Conservation (phyloP, 2,329 filamentous ascomycete species). For the Beauveria sp. region DNA sequence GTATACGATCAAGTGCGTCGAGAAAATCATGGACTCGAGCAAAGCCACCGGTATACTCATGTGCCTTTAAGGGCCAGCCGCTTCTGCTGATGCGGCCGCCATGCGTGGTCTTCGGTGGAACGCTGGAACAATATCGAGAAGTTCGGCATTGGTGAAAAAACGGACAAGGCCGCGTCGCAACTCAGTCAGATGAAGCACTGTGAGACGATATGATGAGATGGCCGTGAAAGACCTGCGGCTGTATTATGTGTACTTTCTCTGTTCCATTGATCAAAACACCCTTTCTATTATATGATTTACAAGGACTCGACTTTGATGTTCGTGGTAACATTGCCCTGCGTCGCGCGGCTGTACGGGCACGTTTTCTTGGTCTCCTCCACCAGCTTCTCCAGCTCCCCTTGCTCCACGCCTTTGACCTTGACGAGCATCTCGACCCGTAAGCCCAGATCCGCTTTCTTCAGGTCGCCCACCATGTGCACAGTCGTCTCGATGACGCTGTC, state of each 20-base stretch:
- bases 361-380: slow-evolving; percentile 20
- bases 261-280: neutral
- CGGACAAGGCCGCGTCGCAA: neutral
- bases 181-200: neutral
- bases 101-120: neutral
- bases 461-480: slow-evolving; percentile 36
- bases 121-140: neutral
- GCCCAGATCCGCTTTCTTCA: slow-evolving; percentile 37
- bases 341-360: slow-evolving; percentile 23
- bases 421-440: slow-evolving; percentile 36
- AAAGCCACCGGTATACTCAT: neutral
- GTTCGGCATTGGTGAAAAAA: neutral
- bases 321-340: slow-evolving; percentile 20
- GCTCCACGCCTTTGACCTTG: slow-evolving; percentile 23
- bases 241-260: neutral
- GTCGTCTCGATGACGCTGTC: slow-evolving; percentile 33
- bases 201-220: neutral
- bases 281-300: neutral
- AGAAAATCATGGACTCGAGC: slow-evolving; percentile 12
- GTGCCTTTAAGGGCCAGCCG: neutral
- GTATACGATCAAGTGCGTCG: slow-evolving; percentile 12
- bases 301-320: slow-evolving; percentile 17
- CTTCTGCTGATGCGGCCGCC: neutral
- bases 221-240: neutral
- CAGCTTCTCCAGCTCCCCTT: slow-evolving; percentile 19